Conservation (phyloP, 2,329 filamentous ascomycete species). For the Colletotrichum paranaense region DNA sequence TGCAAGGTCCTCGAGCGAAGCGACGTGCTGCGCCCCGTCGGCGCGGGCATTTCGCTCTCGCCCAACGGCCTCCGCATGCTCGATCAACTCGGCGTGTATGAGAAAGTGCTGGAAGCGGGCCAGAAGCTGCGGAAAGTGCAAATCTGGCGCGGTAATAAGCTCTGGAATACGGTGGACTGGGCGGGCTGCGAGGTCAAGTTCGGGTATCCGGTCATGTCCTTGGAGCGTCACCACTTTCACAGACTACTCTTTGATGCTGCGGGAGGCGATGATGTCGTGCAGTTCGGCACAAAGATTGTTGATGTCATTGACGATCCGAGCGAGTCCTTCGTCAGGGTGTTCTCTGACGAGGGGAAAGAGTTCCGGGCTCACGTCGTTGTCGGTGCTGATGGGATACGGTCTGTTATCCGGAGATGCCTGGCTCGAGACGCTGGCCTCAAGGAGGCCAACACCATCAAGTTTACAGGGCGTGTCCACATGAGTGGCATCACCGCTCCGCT, state of each 20-base stretch:
- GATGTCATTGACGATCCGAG: not conserved
- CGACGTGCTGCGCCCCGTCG: conserved; percentile 29
- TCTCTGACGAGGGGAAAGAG: not conserved
- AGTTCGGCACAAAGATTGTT: not conserved
- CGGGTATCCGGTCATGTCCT: not conserved
- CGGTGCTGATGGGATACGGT: not conserved
- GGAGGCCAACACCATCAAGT: not conserved
- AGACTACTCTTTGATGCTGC: not conserved
- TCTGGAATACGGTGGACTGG: not conserved
- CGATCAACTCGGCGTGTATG: conserved; percentile 37
- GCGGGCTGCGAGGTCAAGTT: not conserved
- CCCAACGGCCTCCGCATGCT: conserved; percentile 36
- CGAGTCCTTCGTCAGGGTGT: not conserved
- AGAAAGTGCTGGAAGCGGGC: not conserved
- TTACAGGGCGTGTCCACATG: not conserved
- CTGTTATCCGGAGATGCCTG: not conserved
- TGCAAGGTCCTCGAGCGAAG: conserved; percentile 36
- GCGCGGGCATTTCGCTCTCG: conserved; percentile 37
- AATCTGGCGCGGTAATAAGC: not conserved
- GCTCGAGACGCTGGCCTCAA: not conserved
- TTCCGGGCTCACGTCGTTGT: not conserved
- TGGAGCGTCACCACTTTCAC: not conserved
- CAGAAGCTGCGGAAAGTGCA: not conserved
- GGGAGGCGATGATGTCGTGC: not conserved
- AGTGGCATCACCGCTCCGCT: not conserved